Evolutionary conservation across 2,329 filamentous ascomycete species (phyloP).

Genomic region (Aspergillus ibericus): DNA sequence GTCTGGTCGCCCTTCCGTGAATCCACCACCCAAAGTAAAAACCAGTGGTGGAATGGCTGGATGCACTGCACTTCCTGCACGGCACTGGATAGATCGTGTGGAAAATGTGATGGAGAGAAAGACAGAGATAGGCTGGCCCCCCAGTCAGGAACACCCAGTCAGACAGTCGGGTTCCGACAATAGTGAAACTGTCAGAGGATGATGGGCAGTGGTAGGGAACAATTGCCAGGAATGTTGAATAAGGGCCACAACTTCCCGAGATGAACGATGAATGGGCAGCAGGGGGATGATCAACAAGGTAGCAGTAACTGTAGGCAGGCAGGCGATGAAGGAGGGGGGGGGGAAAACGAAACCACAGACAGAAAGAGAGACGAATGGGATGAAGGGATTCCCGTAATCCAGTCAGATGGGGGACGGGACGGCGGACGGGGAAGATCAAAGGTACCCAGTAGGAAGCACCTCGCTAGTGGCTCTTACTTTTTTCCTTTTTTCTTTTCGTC

Average conservation of each 20-base stretch:
- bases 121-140: not conserved
- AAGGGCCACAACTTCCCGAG: not conserved
- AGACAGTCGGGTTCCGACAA: not conserved
- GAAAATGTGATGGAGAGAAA: constrained; percentile 8
- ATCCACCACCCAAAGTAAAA: constrained; percentile 5
- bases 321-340: not conserved
- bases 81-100: constrained; percentile 17
- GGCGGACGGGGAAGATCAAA: constrained; percentile 19
- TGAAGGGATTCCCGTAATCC: constrained; percentile 17
- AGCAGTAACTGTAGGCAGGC: too few relatives aligned
- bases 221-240: not conserved
- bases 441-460: constrained; percentile 7
- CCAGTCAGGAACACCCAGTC: not conserved
- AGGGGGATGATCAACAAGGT: not conserved
- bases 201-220: not conserved
- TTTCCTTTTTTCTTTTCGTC: not conserved
- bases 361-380: constrained; percentile 14
- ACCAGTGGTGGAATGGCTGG: not conserved
- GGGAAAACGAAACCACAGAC: constrained; percentile 6
- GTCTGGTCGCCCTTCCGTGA: constrained; percentile 11
- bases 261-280: not conserved
- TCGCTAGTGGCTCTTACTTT: constrained; percentile 14
- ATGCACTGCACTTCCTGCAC: not conserved
- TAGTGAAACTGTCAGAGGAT: not conserved
- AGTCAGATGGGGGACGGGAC: constrained; percentile 19